These are phyloP conservation scores for Arthrobotrys conoides DNA, from an alignment of 2,329 filamentous ascomycete genomes.

Conservation along the genomic window DNA sequence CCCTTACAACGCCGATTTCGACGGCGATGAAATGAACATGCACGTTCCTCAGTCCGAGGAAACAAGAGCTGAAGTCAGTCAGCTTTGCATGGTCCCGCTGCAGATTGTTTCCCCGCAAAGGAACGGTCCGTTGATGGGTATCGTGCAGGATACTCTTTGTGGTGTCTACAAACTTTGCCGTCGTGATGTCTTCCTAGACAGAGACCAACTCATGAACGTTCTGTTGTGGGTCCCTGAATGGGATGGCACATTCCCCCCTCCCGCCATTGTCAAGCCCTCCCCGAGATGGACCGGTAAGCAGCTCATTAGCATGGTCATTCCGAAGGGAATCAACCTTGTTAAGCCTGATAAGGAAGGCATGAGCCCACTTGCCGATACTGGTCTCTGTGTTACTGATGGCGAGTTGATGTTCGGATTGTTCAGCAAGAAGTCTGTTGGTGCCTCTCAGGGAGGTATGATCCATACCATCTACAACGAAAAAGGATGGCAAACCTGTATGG, in stretches of 20 bases:
- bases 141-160: constrained; percentile 96
- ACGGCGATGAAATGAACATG: constrained; percentile 99
- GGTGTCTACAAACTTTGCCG: constrained; percentile 97
- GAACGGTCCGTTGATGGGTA: constrained; percentile 98
- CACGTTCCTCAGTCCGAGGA: constrained; percentile 99
- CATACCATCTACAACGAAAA: constrained; percentile 98
- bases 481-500: constrained; percentile 85
- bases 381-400: constrained; percentile 85
- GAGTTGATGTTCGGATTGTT: constrained; percentile 91
- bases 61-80: constrained; percentile 91
- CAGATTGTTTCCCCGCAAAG: constrained; percentile 99
- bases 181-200: constrained; percentile 89
- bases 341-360: constrained; percentile 73
- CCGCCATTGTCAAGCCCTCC: constrained; percentile 91
- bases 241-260: constrained; percentile 93
- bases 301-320: constrained; percentile 92
- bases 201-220: constrained; percentile 94
- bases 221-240: constrained; percentile 98
- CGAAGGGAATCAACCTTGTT: constrained; percentile 83
- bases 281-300: constrained; percentile 99
- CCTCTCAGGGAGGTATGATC: constrained; percentile 88
- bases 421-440: constrained; percentile 94
- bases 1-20: constrained; percentile 99
- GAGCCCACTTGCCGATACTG: constrained; percentile 79
- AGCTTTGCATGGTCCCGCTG: constrained; percentile 96